Base-by-base conservation (phyloP, 208 protist species). In the Leishmania arabica region DNA sequence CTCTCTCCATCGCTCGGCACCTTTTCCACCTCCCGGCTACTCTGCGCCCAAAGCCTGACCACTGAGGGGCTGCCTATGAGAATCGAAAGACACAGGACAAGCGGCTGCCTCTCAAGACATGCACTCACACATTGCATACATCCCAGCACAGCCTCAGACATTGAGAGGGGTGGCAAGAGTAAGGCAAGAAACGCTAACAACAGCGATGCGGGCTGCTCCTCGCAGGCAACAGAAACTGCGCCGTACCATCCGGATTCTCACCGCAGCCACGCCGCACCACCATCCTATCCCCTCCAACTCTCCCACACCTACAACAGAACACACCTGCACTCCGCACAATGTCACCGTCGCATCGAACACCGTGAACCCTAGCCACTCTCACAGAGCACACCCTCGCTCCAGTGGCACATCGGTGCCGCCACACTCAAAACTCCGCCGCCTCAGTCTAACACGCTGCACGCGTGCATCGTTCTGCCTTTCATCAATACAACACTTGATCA, bases 391-490 rank as follows among this genome's bases (percentile, higher is more conserved):
- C 37, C 31, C 13, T 21, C 45, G 45, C 45, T 11, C 8, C 45
- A 49, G 45, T 49, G 45, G 7, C 42, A 0, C 54, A 15, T 11
- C 42, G 11, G 21, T 51, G 21, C 21, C n/a, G 74, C 77, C 2
- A 31, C 49, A 21, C 47, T 24, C 70, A 40, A 1, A 45, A 8
- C 40, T 42, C 53, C 64, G 62, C 81, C 51, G 31, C 82, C 77
- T 86, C 82, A 85, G 82, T 76, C 15, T 21, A 79, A 64, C 82
- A 81, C 82, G 82, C 77, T 40, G 45, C 82, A n/a, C 76, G 71
- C 72, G 64, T 54, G 53, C 73, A 83, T 88, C 80, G 80, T 85
- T 77, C 80, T 82, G 64, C 66, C 75, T 77, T 68, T 82, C 84
- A 71, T 73, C 77, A 79, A 34, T n/a, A 68, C 11, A 68, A 5